A percentile compares a stretch with the other conserved stretches of the same genome.
Evolutionary conservation across 176 grass and related monocot genomes (phyloP).

Genomic region (Alloteropsis semialata): DNA sequence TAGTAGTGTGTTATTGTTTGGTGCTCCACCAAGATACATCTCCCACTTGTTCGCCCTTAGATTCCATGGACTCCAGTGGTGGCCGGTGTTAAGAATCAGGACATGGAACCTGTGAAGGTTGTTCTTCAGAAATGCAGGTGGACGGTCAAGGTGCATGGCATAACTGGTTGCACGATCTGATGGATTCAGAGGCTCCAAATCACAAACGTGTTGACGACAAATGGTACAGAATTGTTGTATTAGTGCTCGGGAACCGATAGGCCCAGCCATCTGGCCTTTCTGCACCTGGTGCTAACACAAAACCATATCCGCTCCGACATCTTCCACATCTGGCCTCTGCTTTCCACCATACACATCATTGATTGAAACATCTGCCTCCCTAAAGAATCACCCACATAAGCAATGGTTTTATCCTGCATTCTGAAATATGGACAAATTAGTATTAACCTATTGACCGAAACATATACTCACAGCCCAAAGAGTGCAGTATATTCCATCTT

Average conservation of each 20-base stretch:
- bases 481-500: slow-evolving; percentile 11
- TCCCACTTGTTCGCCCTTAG: slow-evolving; percentile 83
- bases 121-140: slow-evolving; percentile 58
- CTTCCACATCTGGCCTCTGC: slow-evolving; percentile 52
- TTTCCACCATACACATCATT: slow-evolving; percentile 92
- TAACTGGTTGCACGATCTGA: slow-evolving; percentile 61
- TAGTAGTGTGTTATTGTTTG: slow-evolving; percentile 63
- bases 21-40: slow-evolving; percentile 64
- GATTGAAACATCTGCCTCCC: slow-evolving; percentile 95
- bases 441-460: neutral
- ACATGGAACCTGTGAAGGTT: slow-evolving; percentile 78
- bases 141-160: slow-evolving; percentile 85
- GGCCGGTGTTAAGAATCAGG: slow-evolving; percentile 81
- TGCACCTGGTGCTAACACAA: slow-evolving; percentile 43
- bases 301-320: slow-evolving; percentile 63
- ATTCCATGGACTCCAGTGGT: slow-evolving; percentile 92
- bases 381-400: slow-evolving; percentile 89
- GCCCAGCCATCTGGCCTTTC: slow-evolving; percentile 86
- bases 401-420: slow-evolving; percentile 93
- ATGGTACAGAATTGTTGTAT: slow-evolving; percentile 84
- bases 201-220: slow-evolving; percentile 85
- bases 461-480: slow-evolving; percentile 13
- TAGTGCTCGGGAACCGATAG: slow-evolving; percentile 70
- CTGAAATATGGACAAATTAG: slow-evolving; percentile 61
- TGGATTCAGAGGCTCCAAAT: slow-evolving; percentile 69